These are phyloP conservation scores for Boletellus ananiceps DNA, from an alignment of 768 basidiomycete genomes.

Conservation along the genomic window DNA sequence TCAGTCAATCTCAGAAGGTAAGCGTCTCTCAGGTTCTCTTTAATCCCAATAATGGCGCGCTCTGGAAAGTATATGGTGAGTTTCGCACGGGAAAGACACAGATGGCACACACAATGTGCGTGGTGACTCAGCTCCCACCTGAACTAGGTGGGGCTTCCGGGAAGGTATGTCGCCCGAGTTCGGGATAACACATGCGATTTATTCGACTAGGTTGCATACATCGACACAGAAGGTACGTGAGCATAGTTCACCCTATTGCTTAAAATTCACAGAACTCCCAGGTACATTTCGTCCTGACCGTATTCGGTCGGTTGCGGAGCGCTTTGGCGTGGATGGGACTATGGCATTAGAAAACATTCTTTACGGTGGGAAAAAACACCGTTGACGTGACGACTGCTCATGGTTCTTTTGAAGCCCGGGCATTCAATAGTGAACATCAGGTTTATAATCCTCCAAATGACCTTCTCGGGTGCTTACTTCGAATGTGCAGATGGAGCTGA, in stretches of 20 bases:
- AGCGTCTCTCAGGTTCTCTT: not conserved
- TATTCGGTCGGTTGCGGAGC: slow-evolving; percentile 84
- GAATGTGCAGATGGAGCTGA: slow-evolving; percentile 72
- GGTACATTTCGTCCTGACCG: slow-evolving; percentile 96
- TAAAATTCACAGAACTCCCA: slow-evolving; percentile 29
- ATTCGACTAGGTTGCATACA: slow-evolving; percentile 70
- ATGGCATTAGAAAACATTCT: slow-evolving; percentile 87
- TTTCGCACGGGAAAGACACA: slow-evolving; percentile 97
- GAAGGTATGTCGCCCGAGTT: slow-evolving; percentile 46
- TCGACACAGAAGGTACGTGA: slow-evolving; percentile 73
- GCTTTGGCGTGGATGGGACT: slow-evolving; percentile 88
- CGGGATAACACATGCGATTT: slow-evolving; percentile 1
- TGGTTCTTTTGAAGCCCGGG: slow-evolving; percentile 54
- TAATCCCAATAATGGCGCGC: not conserved
- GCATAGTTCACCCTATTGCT: not conserved
- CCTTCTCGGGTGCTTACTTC: slow-evolving; percentile 2
- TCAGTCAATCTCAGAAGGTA: slow-evolving; percentile 91
- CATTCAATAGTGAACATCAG: slow-evolving; percentile 91
- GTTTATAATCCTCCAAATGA: slow-evolving; percentile 34
- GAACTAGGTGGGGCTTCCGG: slow-evolving; percentile 90
- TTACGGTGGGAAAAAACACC: slow-evolving; percentile 51
- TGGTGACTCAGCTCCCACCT: slow-evolving; percentile 81
- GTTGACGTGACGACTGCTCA: slow-evolving; percentile 4
- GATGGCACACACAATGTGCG: slow-evolving; percentile 91
- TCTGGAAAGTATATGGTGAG: slow-evolving; percentile 79